phyloP scores from a whole-genome alignment of 225 moss, liverwort and hornwort species.

The Rhytidiadelphus loreus region DNA sequence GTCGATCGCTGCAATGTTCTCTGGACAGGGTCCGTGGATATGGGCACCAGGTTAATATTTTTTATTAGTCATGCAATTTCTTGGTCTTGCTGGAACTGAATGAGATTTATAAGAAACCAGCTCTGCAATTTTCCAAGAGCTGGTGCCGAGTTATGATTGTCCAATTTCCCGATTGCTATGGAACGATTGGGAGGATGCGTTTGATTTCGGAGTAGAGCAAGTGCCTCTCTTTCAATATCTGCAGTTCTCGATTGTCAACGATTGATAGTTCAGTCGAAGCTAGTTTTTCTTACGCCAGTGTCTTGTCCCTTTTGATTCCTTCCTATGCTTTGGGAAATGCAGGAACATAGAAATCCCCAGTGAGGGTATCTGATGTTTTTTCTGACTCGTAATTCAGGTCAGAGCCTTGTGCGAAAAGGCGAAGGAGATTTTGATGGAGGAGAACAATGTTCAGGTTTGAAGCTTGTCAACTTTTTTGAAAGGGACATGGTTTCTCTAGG shows the following conservation, averaged over 20 bases:
- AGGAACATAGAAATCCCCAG: not conserved
- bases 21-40: not conserved
- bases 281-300: no score
- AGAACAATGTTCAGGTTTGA: constrained; percentile 25
- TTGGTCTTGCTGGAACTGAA: no score
- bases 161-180: no score
- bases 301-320: not conserved
- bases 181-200: no score
- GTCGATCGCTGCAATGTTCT: no score
- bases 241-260: not conserved
- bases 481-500: not conserved
- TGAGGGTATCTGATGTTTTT: not conserved
- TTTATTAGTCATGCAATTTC: not conserved
- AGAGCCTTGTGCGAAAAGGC: constrained; percentile 22
- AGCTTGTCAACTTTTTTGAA: not conserved
- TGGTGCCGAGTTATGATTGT: not conserved
- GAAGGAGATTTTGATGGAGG: constrained; percentile 28
- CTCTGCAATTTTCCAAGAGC: no score
- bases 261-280: not conserved
- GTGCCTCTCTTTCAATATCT: not conserved
- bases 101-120: not conserved
- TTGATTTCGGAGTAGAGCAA: not conserved
- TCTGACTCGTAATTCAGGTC: not conserved
- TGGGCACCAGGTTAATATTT: not conserved
- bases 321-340: not conserved